Evolutionary conservation across 148 eudicot species (phyloP).

Genomic region (Euryodendron excelsum): DNA sequence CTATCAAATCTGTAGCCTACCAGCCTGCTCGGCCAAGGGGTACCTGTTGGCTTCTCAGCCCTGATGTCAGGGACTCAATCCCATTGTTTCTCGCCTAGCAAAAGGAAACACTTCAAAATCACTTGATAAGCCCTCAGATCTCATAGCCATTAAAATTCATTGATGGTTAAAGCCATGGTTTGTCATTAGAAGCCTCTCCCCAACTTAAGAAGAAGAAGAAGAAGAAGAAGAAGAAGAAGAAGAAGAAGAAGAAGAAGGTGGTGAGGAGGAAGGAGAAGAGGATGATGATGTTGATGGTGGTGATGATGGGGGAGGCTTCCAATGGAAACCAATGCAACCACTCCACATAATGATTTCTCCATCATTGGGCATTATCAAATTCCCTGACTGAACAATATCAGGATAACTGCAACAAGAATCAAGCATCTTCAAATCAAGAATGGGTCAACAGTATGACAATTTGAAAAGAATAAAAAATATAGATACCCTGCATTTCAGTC

Average conservation of each 20-base stretch:
- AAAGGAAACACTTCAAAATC: background rate
- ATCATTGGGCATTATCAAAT: background rate
- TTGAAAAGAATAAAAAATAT: no score
- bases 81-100: background rate
- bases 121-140: slow-evolving; percentile 12
- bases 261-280: background rate
- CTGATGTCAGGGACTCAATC: background rate
- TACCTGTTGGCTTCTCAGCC: background rate
- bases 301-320: background rate
- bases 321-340: slow-evolving; percentile 1
- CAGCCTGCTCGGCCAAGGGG: background rate
- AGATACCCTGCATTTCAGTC: background rate
- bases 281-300: background rate
- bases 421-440: no score
- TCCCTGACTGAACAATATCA: background rate
- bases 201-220: background rate
- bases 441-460: background rate
- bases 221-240: background rate
- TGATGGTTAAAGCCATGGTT: background rate
- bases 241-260: background rate
- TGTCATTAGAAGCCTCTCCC: slow-evolving; percentile 1
- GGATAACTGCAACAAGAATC: background rate
- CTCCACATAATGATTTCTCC: background rate
- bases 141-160: slow-evolving; percentile 13
- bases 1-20: background rate